A percentile compares a stretch with the other conserved stretches of the same genome.
Conservation (phyloP, 305 asterid species). For the Caryopteris hybrid region DNA sequence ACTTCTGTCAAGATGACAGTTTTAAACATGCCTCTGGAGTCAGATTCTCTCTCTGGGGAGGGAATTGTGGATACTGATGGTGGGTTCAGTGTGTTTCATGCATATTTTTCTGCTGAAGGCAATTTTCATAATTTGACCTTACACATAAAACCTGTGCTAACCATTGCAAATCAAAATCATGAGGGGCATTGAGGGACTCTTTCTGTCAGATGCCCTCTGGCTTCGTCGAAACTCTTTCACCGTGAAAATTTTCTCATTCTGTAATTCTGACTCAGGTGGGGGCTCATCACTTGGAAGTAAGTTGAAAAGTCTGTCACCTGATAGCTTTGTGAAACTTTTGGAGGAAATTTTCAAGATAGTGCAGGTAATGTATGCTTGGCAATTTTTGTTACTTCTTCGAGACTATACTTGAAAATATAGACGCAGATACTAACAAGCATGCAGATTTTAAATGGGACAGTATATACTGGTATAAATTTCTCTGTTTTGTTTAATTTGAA, state of each 20-base stretch:
- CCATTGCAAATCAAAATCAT: slow-evolving; percentile 7
- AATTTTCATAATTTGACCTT: not conserved
- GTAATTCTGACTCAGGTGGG: slow-evolving; percentile 57
- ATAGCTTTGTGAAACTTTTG: slow-evolving; percentile 84
- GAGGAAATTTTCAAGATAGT: slow-evolving; percentile 83
- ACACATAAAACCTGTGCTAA: slow-evolving; percentile 5
- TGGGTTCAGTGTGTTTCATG: slow-evolving; percentile 35
- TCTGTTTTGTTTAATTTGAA: slow-evolving; percentile 5
- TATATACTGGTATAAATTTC: not conserved
- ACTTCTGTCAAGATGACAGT: slow-evolving; percentile 80
- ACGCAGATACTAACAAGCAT: not conserved
- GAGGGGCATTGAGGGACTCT: slow-evolving; percentile 2
- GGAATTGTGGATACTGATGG: slow-evolving; percentile 81
- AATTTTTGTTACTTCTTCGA: slow-evolving; percentile 14
- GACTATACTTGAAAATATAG: slow-evolving; percentile 15
- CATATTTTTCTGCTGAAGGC: slow-evolving; percentile 17
- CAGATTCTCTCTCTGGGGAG: slow-evolving; percentile 74
- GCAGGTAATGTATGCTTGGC: slow-evolving; percentile 76
- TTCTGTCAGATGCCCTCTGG: slow-evolving; percentile 8
- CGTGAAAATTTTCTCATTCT: slow-evolving; percentile 15
- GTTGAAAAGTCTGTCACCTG: slow-evolving; percentile 84
- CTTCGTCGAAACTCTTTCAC: not conserved
- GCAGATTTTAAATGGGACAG: slow-evolving; percentile 1
- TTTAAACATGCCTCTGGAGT: slow-evolving; percentile 74
- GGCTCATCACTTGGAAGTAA: slow-evolving; percentile 88